Percentiles rank a stretch among this genome's conserved stretches.
Evolutionary conservation across 805 yeast genomes (phyloP).

Genomic region (Blastobotrys chiropterorum): DNA sequence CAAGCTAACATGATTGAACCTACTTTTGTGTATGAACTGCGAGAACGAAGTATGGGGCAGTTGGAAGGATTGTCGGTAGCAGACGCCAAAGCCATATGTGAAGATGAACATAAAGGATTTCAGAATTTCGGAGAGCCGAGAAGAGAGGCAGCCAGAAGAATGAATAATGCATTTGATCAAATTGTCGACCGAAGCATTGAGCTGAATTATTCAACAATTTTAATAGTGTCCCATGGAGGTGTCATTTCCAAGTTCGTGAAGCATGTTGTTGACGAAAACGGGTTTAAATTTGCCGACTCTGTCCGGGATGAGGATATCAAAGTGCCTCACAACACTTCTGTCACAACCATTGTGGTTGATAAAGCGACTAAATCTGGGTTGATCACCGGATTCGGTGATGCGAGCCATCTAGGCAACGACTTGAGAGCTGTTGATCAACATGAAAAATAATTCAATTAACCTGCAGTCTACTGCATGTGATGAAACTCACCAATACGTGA

Average conservation of each 20-base stretch:
- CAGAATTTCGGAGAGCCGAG: slow-evolving; percentile 60
- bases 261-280: slow-evolving; percentile 39
- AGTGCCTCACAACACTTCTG: slow-evolving; percentile 72
- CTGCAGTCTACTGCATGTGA: too few species aligned
- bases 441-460: too few species aligned
- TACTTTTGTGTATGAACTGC: slow-evolving; percentile 34
- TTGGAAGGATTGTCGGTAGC: slow-evolving; percentile 67
- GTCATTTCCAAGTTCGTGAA: slow-evolving; percentile 57
- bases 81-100: slow-evolving; percentile 53
- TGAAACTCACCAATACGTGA: too few species aligned
- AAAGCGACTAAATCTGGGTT: slow-evolving; percentile 35
- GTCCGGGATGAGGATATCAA: slow-evolving; percentile 38
- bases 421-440: slow-evolving; percentile 39
- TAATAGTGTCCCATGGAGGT: slow-evolving; percentile 76
- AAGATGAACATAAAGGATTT: slow-evolving; percentile 49
- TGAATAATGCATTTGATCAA: slow-evolving; percentile 39
- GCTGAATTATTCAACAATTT: slow-evolving; percentile 32
- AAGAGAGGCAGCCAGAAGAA: slow-evolving; percentile 38
- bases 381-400: slow-evolving; percentile 56
- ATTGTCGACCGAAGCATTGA: slow-evolving; percentile 36
- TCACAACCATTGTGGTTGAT: slow-evolving; percentile 57
- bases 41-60: slow-evolving; percentile 76
- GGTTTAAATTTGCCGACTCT: slow-evolving; percentile 35
- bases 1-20: slow-evolving; percentile 9
- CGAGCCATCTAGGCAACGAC: too few species aligned